phyloP scores from a whole-genome alignment of 768 basidiomycete species.

The Tulasnella sp. region DNA sequence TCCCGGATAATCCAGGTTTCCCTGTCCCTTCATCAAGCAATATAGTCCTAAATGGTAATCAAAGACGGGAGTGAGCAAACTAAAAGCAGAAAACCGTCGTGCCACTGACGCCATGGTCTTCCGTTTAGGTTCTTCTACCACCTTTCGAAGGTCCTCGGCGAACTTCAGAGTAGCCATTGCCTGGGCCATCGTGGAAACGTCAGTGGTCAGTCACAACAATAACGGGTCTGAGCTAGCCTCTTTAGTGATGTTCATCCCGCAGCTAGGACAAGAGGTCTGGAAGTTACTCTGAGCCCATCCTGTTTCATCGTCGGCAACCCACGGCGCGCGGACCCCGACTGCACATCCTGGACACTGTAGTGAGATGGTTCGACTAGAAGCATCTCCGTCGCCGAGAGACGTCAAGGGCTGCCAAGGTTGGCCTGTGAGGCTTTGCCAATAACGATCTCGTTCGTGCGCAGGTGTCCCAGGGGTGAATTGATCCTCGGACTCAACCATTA shows the following conservation, averaged over 20 bases:
- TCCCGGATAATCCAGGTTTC: not conserved
- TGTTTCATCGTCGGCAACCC: not conserved
- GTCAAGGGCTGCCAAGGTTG: conserved; percentile 22
- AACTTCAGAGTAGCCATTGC: not conserved
- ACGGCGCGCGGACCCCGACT: not conserved
- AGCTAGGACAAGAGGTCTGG: not conserved
- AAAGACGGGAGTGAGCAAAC: not conserved
- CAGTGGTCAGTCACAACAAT: not conserved
- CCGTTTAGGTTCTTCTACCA: not conserved
- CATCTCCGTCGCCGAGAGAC: not conserved
- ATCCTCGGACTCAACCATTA: conserved; percentile 11
- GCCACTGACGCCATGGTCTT: conserved; percentile 23
- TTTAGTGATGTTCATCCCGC: not conserved
- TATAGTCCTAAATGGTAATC: not conserved
- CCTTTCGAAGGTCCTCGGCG: not conserved
- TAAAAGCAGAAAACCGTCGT: not conserved
- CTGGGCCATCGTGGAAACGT: not conserved
- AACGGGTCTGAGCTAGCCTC: not conserved
- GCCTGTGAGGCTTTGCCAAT: conserved; percentile 17
- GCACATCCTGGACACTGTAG: conserved; percentile 10
- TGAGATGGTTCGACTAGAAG: not conserved
- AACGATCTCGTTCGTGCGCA: not conserved
- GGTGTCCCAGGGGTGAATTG: conserved; percentile 21
- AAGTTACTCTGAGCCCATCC: not conserved
- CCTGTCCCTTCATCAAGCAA: conserved; percentile 8